Conservation (phyloP, 768 basidiomycete species). For the Austroboletus festivus region DNA sequence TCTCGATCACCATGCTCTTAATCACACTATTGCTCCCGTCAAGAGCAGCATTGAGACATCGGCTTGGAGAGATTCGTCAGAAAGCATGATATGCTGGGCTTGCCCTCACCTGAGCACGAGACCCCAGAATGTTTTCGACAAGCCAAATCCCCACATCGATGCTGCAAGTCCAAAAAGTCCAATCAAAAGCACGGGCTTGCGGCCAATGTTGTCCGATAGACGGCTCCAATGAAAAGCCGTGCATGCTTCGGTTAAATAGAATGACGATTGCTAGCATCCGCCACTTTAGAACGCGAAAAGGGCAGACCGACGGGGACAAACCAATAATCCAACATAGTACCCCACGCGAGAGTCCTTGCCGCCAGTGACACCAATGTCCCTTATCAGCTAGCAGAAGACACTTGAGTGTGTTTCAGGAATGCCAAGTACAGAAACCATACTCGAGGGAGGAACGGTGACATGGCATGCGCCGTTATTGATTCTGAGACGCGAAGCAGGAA, state of each 20-base stretch:
- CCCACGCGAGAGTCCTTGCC: conserved; percentile 45
- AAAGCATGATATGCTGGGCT: background rate
- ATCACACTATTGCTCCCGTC: conserved; percentile 57
- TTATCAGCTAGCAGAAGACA: conserved; percentile 20
- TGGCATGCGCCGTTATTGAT: conserved; percentile 69
- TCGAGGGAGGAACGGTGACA: conserved; percentile 67
- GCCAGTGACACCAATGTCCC: conserved; percentile 36
- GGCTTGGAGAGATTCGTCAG: conserved; percentile 26
- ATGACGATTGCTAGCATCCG: conserved; percentile 40
- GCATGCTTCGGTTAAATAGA: conserved; percentile 47
- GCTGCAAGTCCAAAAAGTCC: conserved; percentile 44
- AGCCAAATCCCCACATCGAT: conserved; percentile 48
- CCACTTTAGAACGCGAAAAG: background rate
- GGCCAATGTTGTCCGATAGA: conserved; percentile 47
- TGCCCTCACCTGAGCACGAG: conserved; percentile 37
- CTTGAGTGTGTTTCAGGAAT: background rate
- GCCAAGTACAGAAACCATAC: conserved; percentile 32
- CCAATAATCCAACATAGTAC: conserved; percentile 48
- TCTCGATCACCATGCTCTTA: conserved; percentile 45
- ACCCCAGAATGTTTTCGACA: conserved; percentile 45
- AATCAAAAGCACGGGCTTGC: conserved; percentile 44
- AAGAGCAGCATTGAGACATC: conserved; percentile 44
- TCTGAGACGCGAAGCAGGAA: conserved; percentile 72
- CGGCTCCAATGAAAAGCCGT: conserved; percentile 50
- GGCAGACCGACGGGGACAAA: conserved; percentile 21